phyloP scores from a whole-genome alignment of 768 basidiomycete genomes.

The Xerocomus potaroensis region DNA sequence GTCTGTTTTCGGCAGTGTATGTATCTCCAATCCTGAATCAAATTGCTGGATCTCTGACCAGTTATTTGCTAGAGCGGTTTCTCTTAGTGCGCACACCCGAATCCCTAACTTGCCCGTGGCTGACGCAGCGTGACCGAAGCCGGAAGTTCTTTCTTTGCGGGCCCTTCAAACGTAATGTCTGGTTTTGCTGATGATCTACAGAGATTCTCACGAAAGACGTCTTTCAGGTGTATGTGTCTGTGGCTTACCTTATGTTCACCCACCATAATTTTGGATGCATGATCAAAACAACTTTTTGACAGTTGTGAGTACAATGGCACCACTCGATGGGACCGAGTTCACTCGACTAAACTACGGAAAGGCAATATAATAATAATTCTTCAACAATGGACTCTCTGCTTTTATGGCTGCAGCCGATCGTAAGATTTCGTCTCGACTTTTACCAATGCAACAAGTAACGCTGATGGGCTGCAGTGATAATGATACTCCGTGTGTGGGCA shows the following conservation, averaged over 20 bases:
- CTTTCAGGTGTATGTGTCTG: conserved; percentile 5
- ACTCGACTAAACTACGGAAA: neutral
- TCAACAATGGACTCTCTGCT: neutral
- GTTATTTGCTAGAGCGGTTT: neutral
- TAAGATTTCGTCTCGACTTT: neutral
- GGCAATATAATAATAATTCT: neutral
- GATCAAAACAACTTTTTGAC: neutral
- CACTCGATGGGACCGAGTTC: neutral
- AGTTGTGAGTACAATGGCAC: neutral
- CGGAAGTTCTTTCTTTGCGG: conserved; percentile 10
- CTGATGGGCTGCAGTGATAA: neutral
- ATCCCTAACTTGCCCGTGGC: neutral
- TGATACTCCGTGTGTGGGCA: neutral
- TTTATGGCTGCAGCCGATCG: neutral
- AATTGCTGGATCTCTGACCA: neutral
- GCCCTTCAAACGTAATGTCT: conserved; percentile 5
- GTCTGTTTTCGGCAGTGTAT: neutral
- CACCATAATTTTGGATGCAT: neutral
- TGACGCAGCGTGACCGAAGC: conserved; percentile 3
- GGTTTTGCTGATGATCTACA: neutral
- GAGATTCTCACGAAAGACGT: neutral
- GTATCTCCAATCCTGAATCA: neutral
- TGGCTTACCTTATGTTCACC: too few relatives aligned
- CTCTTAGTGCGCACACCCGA: neutral
- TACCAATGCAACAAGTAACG: neutral